A percentile compares a stretch with the other conserved stretches of the same genome.
phyloP scores from a whole-genome alignment of 2,329 filamentous ascomycete species.

The Aspergillus clavatus region DNA sequence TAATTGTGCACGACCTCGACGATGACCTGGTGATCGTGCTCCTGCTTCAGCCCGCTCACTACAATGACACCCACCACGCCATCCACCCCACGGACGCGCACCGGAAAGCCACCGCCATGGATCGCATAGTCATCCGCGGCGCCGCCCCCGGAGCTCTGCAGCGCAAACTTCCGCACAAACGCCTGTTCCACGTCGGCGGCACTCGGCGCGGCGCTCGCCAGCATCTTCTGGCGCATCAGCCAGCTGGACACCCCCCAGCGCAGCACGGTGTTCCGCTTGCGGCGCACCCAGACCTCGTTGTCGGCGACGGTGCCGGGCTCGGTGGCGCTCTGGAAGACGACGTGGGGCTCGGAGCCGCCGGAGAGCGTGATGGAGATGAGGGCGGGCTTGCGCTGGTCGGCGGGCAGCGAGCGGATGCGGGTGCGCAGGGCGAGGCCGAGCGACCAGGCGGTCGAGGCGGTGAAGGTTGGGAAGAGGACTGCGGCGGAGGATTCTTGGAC shows the following conservation, averaged over 20 bases:
- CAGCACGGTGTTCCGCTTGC: slow-evolving; percentile 68
- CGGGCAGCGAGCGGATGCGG: slow-evolving; percentile 33
- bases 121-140: slow-evolving; percentile 62
- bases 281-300: slow-evolving; percentile 64
- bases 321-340: slow-evolving; percentile 66
- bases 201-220: slow-evolving; percentile 11
- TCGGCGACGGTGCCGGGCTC: slow-evolving; percentile 65
- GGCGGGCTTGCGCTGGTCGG: slow-evolving; percentile 33
- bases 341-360: slow-evolving; percentile 42
- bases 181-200: slow-evolving; percentile 54
- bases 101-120: slow-evolving; percentile 70
- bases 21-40: slow-evolving; percentile 72
- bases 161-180: slow-evolving; percentile 62
- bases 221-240: slow-evolving; percentile 65
- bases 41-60: slow-evolving; percentile 69
- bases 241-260: slow-evolving; percentile 67
- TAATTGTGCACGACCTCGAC: slow-evolving; percentile 62
- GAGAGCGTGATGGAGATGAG: slow-evolving; percentile 39
- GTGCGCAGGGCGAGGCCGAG: slow-evolving; percentile 37
- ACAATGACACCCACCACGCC: slow-evolving; percentile 70
- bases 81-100: slow-evolving; percentile 68
- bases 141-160: slow-evolving; percentile 49
- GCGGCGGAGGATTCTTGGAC: slow-evolving; percentile 27
- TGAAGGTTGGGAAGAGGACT: slow-evolving; percentile 36
- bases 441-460: slow-evolving; percentile 34